These are phyloP conservation scores for Apiotrichum gracile DNA, from an alignment of 1,284 basidiomycete species.

Conservation along the genomic window DNA sequence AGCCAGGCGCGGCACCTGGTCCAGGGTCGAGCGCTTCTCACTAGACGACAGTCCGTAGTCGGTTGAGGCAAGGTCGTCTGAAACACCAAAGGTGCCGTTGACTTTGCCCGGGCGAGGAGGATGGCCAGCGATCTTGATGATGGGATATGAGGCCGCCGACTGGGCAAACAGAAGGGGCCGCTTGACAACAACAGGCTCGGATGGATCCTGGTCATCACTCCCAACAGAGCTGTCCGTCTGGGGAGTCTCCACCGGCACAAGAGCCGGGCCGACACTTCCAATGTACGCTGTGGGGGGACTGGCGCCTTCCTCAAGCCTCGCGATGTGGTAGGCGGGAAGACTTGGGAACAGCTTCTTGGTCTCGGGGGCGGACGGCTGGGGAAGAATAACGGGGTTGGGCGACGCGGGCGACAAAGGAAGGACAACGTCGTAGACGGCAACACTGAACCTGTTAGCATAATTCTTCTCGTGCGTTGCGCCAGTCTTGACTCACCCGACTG, in stretches of 20 bases:
- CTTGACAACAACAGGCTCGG: background rate
- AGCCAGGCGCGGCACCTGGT: conserved; percentile 20
- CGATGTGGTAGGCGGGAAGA: background rate
- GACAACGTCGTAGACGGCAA: conserved; percentile 46
- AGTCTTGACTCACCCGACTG: conserved; percentile 37
- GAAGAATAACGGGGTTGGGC: conserved; percentile 44
- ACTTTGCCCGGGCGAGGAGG: conserved; percentile 25
- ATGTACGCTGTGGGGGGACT: conserved; percentile 40
- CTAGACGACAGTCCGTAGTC: no score
- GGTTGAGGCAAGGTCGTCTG: conserved; percentile 31
- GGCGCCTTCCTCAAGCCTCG: conserved; percentile 4
- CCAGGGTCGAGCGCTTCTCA: background rate
- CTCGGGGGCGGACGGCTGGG: conserved; percentile 33
- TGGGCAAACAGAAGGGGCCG: conserved; percentile 38
- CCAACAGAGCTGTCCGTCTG: background rate
- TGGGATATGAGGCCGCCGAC: conserved; percentile 41
- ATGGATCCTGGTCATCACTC: background rate
- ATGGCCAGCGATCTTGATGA: conserved; percentile 30
- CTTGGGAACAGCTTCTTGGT: background rate
- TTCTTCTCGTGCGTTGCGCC: no score
- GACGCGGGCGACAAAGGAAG: conserved; percentile 30
- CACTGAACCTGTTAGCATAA: conserved; percentile 19
- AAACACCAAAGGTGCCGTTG: conserved; percentile 39
- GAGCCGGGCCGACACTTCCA: conserved; percentile 28
- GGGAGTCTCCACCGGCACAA: conserved; percentile 10